These are phyloP conservation scores for Carex littledalei DNA, from an alignment of 176 grass and related monocot species.

Conservation along the genomic window DNA sequence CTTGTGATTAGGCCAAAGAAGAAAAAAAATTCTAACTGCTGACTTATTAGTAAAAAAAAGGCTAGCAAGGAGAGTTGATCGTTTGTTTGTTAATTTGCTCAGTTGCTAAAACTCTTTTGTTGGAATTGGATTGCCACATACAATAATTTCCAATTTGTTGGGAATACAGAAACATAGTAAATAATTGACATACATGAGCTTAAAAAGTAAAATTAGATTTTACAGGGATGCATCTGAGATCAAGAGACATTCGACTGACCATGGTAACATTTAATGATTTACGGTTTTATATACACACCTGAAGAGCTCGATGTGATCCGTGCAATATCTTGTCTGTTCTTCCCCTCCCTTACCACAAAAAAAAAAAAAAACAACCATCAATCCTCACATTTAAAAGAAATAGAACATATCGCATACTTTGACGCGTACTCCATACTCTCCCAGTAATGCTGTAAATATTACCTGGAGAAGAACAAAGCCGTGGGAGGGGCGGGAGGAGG, in stretches of 20 bases:
- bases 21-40: too few relatives aligned
- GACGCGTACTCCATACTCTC: background rate
- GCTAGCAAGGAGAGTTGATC: too few relatives aligned
- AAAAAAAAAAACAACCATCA: background rate
- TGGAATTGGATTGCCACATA: too few relatives aligned
- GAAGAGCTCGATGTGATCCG: slow-evolving; percentile 76
- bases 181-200: background rate
- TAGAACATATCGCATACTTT: background rate
- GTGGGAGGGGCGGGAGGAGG: slow-evolving; percentile 31
- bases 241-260: background rate
- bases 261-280: background rate
- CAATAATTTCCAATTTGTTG: too few relatives aligned
- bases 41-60: too few relatives aligned
- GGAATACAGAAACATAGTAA: background rate
- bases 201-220: background rate
- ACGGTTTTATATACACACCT: slow-evolving; percentile 27
- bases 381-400: background rate
- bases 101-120: too few relatives aligned
- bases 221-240: background rate
- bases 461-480: slow-evolving; percentile 82
- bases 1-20: too few relatives aligned
- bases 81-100: too few relatives aligned
- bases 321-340: slow-evolving; percentile 69
- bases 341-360: slow-evolving; percentile 40
- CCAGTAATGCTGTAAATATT: background rate